Evolutionary conservation across 202 grass and related monocot species (phyloP), one percentile per base, ranked within the genome.

Genomic region (Panicum hallii): DNA sequence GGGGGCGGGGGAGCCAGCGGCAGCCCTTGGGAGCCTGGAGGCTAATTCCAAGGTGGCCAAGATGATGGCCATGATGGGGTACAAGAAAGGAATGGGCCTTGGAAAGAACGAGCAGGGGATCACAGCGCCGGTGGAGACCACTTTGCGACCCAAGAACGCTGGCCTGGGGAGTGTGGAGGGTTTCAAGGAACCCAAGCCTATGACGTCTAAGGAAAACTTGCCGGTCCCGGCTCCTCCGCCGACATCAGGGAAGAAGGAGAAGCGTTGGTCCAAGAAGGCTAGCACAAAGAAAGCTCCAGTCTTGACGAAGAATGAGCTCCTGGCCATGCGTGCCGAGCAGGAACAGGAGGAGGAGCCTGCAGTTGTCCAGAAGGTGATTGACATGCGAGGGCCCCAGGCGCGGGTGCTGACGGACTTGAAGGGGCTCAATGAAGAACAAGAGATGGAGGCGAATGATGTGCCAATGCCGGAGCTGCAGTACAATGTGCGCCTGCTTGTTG

Each of bases 401-500:
- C 85, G 90, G 32, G 93, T 98, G 68, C 61, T 98, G 36, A 90
- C 81, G 0, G 91, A 89, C 19, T 73, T 98, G 79, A 92, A 90
- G 62, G 91, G 94, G 13, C 89, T 98, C 52, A 95, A 87, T 79
- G 72, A 26, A 49, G 92, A 98, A 54, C 88, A 91, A 7, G 86
- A 92, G 82, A 93, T 90, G 90, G 88, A 87, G 87, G 90, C 72
- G 3, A 93, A 95, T 82, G 93, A 93, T 16, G 75, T 98, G 68
- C 95, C 95, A 0, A 95, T 95, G 93, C 92, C 90, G 0, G 95
- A 98, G 90, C 76, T 98, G 65, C 93, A 94, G 79, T 95, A 94
- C 83, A 98, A 95, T 78, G 91, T 98, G 55, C 79, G 93, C 36
- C 69, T 98, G 50, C 91, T 95, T 84, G 86, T 98, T 19, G 89